Percentiles rank a stretch among this genome's conserved stretches.
These are phyloP conservation scores for Pseudognaphalium luteoalbum DNA, from an alignment of 129 eudicot species.

Conservation along the genomic window DNA sequence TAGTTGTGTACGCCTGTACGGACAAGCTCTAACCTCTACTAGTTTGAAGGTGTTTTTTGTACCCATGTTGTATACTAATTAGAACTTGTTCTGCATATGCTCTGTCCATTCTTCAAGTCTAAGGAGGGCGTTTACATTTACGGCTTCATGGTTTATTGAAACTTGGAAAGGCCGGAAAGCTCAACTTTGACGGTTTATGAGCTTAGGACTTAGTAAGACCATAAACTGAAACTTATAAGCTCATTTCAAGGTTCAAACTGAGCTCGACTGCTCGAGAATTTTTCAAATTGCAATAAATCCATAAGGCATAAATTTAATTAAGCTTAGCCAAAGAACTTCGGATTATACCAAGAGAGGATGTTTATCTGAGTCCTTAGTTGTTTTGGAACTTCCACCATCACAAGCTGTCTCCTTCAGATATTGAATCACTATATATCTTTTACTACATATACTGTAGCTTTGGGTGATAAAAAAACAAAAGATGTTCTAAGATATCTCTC, in stretches of 20 bases:
- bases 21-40: slow-evolving; percentile 14
- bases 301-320: slow-evolving; percentile 9
- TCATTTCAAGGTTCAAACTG: too few relatives aligned
- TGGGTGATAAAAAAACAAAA: too few relatives aligned
- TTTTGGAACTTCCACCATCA: background rate
- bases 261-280: too few relatives aligned
- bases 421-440: background rate
- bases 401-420: background rate
- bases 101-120: background rate
- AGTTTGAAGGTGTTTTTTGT: slow-evolving; percentile 19
- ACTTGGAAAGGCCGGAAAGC: too few relatives aligned
- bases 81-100: slow-evolving; percentile 2
- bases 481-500: background rate
- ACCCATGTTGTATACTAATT: slow-evolving; percentile 25
- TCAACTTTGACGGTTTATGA: too few relatives aligned
- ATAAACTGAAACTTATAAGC: too few relatives aligned
- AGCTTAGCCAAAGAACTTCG: background rate
- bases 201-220: too few relatives aligned
- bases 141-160: too few relatives aligned
- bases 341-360: background rate
- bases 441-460: too few relatives aligned
- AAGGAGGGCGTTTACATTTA: too few relatives aligned
- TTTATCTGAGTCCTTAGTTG: background rate
- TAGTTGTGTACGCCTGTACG: slow-evolving; percentile 27
- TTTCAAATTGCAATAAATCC: background rate